Conservation (phyloP, 2,329 filamentous ascomycete genomes). For the Ophiostoma australiae region DNA sequence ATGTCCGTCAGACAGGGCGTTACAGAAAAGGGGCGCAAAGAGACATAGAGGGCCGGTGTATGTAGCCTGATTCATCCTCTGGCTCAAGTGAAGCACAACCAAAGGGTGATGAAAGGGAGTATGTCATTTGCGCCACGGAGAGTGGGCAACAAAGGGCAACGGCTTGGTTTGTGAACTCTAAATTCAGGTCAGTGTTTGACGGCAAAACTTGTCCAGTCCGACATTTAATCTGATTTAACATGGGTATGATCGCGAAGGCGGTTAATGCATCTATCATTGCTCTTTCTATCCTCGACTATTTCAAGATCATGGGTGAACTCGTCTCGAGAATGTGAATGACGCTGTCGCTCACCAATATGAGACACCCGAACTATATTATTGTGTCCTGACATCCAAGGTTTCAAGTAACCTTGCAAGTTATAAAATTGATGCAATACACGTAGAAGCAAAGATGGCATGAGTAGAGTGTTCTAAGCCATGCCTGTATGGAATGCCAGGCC, state of each 20-base stretch:
- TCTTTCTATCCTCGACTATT: no score
- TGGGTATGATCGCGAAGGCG: no score
- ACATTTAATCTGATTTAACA: neutral
- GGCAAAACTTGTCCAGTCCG: neutral
- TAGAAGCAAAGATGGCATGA: neutral
- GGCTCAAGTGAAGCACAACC: neutral
- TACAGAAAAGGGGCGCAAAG: neutral
- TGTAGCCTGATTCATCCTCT: neutral
- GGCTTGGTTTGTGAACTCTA: neutral
- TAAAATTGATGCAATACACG: no score
- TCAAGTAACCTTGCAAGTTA: no score
- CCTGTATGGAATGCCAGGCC: neutral
- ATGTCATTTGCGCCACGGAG: neutral
- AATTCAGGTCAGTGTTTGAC: neutral
- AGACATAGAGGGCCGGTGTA: no score
- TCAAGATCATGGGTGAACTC: no score
- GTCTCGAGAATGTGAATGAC: no score
- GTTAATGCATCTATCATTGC: no score
- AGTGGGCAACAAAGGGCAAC: neutral
- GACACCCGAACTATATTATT: no score
- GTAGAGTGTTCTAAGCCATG: neutral
- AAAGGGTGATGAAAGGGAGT: neutral
- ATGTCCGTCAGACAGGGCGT: neutral
- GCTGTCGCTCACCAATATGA: no score
- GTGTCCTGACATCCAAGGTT: no score